Evolutionary conservation across 331 rosid species (phyloP).

Genomic region (Erythrophleum ivorense): DNA sequence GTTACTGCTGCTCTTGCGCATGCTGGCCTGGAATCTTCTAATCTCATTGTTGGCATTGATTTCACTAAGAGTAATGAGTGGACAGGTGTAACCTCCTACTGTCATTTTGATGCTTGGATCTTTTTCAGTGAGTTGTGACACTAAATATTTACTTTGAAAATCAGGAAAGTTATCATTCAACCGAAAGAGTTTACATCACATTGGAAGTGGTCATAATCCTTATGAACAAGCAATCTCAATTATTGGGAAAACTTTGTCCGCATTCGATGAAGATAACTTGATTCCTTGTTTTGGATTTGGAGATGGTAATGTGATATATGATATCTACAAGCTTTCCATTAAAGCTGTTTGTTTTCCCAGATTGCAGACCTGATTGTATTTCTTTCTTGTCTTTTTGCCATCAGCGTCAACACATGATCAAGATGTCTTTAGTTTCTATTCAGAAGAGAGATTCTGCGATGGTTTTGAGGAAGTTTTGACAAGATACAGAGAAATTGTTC

Average conservation of each 20-base stretch:
- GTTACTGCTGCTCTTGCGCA: slow-evolving; percentile 82
- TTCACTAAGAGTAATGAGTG: slow-evolving; percentile 98
- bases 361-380: slow-evolving; percentile 29
- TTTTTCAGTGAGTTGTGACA: slow-evolving; percentile 29
- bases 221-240: slow-evolving; percentile 92
- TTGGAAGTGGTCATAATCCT: slow-evolving; percentile 71
- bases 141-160: slow-evolving; percentile 30
- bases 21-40: slow-evolving; percentile 96
- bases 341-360: slow-evolving; percentile 27
- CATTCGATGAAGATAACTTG: slow-evolving; percentile 86
- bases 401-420: slow-evolving; percentile 89
- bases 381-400: slow-evolving; percentile 11
- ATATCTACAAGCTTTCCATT: slow-evolving; percentile 1
- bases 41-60: slow-evolving; percentile 94
- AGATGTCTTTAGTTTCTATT: slow-evolving; percentile 80
- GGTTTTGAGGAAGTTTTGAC: slow-evolving; percentile 89
- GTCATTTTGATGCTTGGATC: slow-evolving; percentile 35
- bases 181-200: slow-evolving; percentile 77
- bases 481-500: slow-evolving; percentile 78
- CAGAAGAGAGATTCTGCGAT: slow-evolving; percentile 65
- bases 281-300: slow-evolving; percentile 98
- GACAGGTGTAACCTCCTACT: slow-evolving; percentile 67
- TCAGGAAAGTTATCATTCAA: slow-evolving; percentile 87
- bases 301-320: slow-evolving; percentile 63
- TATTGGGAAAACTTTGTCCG: slow-evolving; percentile 81